Base-by-base conservation (phyloP, 805 yeast genomes). In the Barnettozyma pratensis region DNA sequence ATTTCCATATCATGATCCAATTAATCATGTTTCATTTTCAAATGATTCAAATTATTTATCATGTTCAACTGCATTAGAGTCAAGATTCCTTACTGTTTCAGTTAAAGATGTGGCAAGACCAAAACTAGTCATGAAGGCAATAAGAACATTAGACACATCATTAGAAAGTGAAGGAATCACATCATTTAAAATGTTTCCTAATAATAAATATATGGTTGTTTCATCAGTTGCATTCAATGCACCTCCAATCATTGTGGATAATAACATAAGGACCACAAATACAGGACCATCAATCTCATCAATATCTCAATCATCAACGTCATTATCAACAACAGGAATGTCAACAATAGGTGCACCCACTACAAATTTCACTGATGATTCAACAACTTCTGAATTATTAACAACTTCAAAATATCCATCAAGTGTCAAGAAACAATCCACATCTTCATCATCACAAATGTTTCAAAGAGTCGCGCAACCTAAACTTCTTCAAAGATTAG, bases 121-220 rank as follows among this genome's bases (percentile, higher is more conserved):
- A 1, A 74, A 84, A 27, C 64, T 85, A 29, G 76, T 85, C 1
- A 78, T 85, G 84, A 82, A 84, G 54, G 82, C 88, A 1, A 73
- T 79, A 35, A 66, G 91, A 41, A 72, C 80, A 5, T 64, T 81
- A 6, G 87, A 82, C 47, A 79, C 84, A 0, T 77, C 84, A 0
- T 65, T 85, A 55, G 95, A 87, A 52, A 80, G 87, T 48, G 97
- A 91, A 62, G 97, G 97, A 2, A 87, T 92, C 37, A 92, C 98
- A 0, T 87, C 83, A 53, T 67, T 87, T 6, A 76, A 77, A 48
- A 85, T 90, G 62, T 83, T 85, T 63, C 88, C 89, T 0, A 82
- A 80, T 38, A 79, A 81, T 54, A 66, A 78, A 49, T 66, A 75
- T 39, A 75, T 82, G 78, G 74, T 74, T 38, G 71, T 79, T 6